A percentile compares a stretch with the other conserved stretches of the same genome.
Evolutionary conservation across 768 basidiomycete genomes (phyloP).

Genomic region (Sarcomyxa edulis): DNA sequence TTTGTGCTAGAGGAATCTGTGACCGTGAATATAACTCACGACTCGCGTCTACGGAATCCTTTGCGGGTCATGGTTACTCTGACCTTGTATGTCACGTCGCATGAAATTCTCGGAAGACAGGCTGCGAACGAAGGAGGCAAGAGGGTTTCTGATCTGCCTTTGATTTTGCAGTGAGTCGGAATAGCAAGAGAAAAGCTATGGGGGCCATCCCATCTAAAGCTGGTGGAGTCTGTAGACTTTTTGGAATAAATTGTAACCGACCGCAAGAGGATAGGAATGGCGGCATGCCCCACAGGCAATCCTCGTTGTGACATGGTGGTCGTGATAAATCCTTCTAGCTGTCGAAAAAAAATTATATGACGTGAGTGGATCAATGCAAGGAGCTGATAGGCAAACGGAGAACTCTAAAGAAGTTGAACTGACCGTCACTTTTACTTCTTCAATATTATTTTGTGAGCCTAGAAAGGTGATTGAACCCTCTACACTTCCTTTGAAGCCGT

Average conservation of each 20-base stretch:
- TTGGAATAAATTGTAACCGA: conserved; percentile 22
- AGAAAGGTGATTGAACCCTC: conserved; percentile 32
- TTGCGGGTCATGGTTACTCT: conserved; percentile 33
- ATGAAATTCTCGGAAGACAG: conserved; percentile 20
- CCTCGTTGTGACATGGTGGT: conserved; percentile 26
- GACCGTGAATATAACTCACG: conserved; percentile 27
- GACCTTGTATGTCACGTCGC: conserved; percentile 30
- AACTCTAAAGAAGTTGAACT: too few species aligned
- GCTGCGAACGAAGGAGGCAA: conserved; percentile 34
- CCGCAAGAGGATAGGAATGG: conserved; percentile 18
- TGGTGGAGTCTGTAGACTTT: conserved; percentile 10
- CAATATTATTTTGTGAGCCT: conserved; percentile 28
- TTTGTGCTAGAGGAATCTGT: background rate
- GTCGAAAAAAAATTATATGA: too few species aligned
- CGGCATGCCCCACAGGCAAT: conserved; percentile 19
- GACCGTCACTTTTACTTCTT: conserved; percentile 34
- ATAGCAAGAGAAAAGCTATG: conserved; percentile 33
- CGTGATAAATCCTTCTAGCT: conserved; percentile 33
- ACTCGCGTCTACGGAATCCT: conserved; percentile 30
- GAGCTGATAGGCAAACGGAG: too few species aligned
- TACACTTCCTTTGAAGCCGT: conserved; percentile 35
- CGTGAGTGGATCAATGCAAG: too few species aligned
- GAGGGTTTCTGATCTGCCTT: conserved; percentile 17
- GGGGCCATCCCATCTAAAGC: conserved; percentile 20
- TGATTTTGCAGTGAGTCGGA: conserved; percentile 24